Conservation (phyloP, 2,329 filamentous ascomycete species). For the Calonectria pauciramosa region DNA sequence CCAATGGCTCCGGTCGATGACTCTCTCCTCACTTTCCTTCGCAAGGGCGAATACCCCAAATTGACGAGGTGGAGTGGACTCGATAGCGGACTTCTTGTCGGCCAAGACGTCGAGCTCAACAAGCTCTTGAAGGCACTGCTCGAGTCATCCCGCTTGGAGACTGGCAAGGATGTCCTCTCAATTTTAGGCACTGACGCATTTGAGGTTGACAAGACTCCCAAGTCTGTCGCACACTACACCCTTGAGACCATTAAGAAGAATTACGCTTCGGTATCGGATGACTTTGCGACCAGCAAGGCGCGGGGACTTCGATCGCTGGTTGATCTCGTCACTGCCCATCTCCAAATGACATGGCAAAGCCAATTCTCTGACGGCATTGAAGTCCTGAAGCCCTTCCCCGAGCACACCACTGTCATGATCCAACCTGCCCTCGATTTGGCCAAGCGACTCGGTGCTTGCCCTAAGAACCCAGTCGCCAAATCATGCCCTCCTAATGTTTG, state of each 20-base stretch:
- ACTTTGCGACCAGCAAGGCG: conserved; percentile 68
- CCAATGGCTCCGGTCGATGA: conserved; percentile 88
- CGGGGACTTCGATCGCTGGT: conserved; percentile 77
- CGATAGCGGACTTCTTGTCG: conserved; percentile 79
- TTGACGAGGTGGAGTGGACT: conserved; percentile 82
- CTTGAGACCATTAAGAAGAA: conserved; percentile 70
- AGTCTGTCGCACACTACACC: conserved; percentile 84
- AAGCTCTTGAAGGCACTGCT: conserved; percentile 73
- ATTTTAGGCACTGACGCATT: conserved; percentile 73
- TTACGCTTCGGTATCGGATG: conserved; percentile 77
- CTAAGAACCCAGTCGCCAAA: conserved; percentile 77
- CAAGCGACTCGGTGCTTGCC: conserved; percentile 80
- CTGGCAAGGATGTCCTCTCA: conserved; percentile 73
- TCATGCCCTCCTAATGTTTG: conserved; percentile 88
- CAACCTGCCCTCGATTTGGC: conserved; percentile 80
- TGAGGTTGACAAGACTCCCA: conserved; percentile 73
- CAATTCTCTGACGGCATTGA: conserved; percentile 82
- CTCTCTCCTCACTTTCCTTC: conserved; percentile 77
- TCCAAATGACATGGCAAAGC: conserved; percentile 89
- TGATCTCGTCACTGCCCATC: conserved; percentile 84
- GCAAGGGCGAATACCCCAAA: conserved; percentile 80
- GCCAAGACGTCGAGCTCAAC: conserved; percentile 74
- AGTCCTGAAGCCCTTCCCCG: conserved; percentile 83
- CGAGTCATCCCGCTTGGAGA: conserved; percentile 63
- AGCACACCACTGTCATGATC: conserved; percentile 81